These are phyloP conservation scores for Aquilaria agallochum DNA, from an alignment of 441 rosid genomes.

Conservation along the genomic window DNA sequence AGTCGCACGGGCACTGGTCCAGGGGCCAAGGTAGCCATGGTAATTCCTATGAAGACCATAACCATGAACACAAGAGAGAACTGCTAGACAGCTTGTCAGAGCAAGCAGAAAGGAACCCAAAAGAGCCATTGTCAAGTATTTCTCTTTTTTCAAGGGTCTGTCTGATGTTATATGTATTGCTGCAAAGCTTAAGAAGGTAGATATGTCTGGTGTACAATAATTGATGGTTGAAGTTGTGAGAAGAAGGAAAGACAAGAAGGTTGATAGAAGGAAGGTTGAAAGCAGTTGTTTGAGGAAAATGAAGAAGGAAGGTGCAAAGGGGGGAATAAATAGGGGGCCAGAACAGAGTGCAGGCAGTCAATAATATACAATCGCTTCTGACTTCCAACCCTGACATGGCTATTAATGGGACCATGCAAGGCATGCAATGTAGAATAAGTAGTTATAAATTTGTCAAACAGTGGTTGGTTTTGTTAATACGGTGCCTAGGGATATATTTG, in stretches of 20 bases:
- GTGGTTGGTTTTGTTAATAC: too few species aligned
- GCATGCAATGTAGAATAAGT: too few species aligned
- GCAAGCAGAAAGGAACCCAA: constrained; percentile 19
- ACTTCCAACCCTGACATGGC: constrained; percentile 19
- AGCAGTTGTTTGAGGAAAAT: constrained; percentile 22
- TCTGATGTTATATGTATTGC: neutral
- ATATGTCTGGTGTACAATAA: too few species aligned
- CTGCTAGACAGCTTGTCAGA: constrained; percentile 19
- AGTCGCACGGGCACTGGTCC: constrained; percentile 87
- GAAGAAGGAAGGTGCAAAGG: constrained; percentile 9
- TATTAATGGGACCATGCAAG: constrained; percentile 27
- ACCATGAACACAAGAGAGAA: constrained; percentile 36
- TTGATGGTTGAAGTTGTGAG: neutral
- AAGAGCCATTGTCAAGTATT: constrained; percentile 25
- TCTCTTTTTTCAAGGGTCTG: neutral
- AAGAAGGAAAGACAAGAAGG: neutral
- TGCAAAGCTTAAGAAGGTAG: neutral
- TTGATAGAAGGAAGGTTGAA: constrained; percentile 19
- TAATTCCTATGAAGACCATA: constrained; percentile 24
- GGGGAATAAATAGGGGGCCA: constrained; percentile 32
- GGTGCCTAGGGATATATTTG: too few species aligned
- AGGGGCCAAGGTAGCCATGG: constrained; percentile 40
- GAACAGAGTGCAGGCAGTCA: constrained; percentile 7
- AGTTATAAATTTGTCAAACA: too few species aligned
- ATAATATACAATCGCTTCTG: constrained; percentile 15